These are phyloP conservation scores for Claviceps fusiformis DNA, from an alignment of 2,329 filamentous ascomycete species.

Conservation along the genomic window DNA sequence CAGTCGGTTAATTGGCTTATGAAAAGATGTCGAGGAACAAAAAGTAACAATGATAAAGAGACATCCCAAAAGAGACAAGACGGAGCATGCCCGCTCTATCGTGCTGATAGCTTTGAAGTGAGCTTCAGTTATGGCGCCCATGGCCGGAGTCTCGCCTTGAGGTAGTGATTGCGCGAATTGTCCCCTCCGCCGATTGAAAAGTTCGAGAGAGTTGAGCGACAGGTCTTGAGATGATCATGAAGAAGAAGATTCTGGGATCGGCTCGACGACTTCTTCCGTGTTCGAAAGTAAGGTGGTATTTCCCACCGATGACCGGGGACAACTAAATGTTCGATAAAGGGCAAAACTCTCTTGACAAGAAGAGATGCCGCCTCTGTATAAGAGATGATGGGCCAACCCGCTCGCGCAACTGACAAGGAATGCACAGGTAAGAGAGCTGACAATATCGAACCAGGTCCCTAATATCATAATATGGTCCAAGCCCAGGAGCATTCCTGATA, in stretches of 20 bases:
- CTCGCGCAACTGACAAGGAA: neutral
- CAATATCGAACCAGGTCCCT: neutral
- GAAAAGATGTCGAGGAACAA: slow-evolving; percentile 51
- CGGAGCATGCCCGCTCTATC: slow-evolving; percentile 55
- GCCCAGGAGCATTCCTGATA: neutral
- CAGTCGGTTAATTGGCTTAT: slow-evolving; percentile 76
- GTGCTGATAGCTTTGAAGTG: slow-evolving; percentile 42
- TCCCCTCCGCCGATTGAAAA: neutral
- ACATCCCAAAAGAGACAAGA: slow-evolving; percentile 57
- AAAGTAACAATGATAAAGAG: slow-evolving; percentile 63
- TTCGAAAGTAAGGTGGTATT: neutral
- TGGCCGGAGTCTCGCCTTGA: neutral
- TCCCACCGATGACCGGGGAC: neutral
- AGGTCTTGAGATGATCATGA: neutral
- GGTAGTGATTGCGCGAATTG: neutral
- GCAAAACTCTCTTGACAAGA: neutral
- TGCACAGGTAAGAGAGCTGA: neutral
- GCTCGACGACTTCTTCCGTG: neutral
- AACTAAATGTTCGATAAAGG: neutral
- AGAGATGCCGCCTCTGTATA: neutral
- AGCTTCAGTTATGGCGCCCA: slow-evolving; percentile 7
- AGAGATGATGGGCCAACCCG: neutral
- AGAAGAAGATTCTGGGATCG: neutral
- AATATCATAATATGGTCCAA: neutral
- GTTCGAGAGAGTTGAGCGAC: neutral